These are phyloP conservation scores for Elongisporangium anandrum DNA, from an alignment of 352 stramenopile genomes.

Conservation along the genomic window DNA sequence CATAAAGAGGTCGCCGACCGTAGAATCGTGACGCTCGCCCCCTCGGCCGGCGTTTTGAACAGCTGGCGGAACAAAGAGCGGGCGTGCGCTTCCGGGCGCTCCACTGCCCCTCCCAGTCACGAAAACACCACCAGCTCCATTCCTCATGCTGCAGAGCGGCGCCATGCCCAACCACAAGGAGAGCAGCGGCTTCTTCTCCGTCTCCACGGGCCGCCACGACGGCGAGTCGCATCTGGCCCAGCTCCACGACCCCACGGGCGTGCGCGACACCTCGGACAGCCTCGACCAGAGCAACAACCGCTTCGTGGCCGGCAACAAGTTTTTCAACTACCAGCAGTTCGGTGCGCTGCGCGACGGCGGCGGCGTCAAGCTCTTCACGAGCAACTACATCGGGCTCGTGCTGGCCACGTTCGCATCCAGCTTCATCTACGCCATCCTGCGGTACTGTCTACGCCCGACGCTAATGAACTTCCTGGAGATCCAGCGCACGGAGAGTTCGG, in stretches of 20 bases:
- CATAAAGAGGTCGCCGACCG: neutral
- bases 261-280: conserved; percentile 23
- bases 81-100: neutral
- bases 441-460: conserved; percentile 61
- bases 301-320: conserved; percentile 60
- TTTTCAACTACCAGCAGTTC: conserved; percentile 72
- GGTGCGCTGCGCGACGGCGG: conserved; percentile 60
- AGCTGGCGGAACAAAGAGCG: neutral
- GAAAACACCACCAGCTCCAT: neutral
- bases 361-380: conserved; percentile 44
- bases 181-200: conserved; percentile 13
- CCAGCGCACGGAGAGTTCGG: conserved; percentile 39
- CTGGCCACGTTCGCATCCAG: conserved; percentile 48
- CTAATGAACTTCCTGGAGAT: conserved; percentile 64
- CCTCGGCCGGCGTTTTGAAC: neutral
- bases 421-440: conserved; percentile 57
- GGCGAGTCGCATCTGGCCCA: conserved; percentile 9
- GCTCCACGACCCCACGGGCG: conserved; percentile 13
- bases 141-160: conserved; percentile 1
- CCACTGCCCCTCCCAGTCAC: neutral
- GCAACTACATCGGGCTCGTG: conserved; percentile 58
- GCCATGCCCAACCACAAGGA: conserved; percentile 25
- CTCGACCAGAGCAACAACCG: conserved; percentile 28
- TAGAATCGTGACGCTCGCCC: neutral
- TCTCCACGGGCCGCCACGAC: conserved; percentile 6